A percentile compares a stretch with the other conserved stretches of the same genome.
Evolutionary conservation across 2,329 filamentous ascomycete genomes (phyloP).

Genomic region (Penicillium expansum): DNA sequence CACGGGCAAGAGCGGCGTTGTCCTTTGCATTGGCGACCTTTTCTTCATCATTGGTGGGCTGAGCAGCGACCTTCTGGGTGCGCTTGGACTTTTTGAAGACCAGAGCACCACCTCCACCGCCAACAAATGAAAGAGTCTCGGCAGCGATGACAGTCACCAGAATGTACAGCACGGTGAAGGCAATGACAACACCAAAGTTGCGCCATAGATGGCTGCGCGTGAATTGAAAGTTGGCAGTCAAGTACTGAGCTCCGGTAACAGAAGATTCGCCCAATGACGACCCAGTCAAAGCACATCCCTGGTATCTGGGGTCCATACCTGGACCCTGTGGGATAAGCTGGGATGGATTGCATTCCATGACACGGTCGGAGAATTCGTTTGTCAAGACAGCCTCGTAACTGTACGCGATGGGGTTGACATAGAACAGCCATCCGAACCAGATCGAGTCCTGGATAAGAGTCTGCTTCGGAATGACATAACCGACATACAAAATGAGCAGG

Average conservation of each 20-base stretch:
- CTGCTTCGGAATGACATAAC: constrained; percentile 66
- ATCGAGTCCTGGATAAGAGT: constrained; percentile 58
- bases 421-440: constrained; percentile 65
- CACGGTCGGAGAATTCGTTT: constrained; percentile 61
- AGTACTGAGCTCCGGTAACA: constrained; percentile 56
- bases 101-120: constrained; percentile 63
- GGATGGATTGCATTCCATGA: constrained; percentile 58
- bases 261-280: constrained; percentile 50
- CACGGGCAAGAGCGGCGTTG: constrained; percentile 30
- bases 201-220: constrained; percentile 61
- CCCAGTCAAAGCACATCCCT: constrained; percentile 64
- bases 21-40: constrained; percentile 41
- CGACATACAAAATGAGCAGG: constrained; percentile 61
- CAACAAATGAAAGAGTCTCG: constrained; percentile 64
- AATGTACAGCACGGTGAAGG: constrained; percentile 72
- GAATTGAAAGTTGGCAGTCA: constrained; percentile 57
- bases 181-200: constrained; percentile 75
- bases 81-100: constrained; percentile 69
- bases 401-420: constrained; percentile 56
- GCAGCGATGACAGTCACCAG: constrained; percentile 67
- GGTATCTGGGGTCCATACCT: constrained; percentile 53
- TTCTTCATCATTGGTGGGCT: constrained; percentile 57
- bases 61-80: constrained; percentile 54
- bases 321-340: constrained; percentile 62
- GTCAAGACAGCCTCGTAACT: constrained; percentile 65